These are phyloP conservation scores for Kwoniella pini DNA, from an alignment of 768 basidiomycete genomes.

Conservation along the genomic window DNA sequence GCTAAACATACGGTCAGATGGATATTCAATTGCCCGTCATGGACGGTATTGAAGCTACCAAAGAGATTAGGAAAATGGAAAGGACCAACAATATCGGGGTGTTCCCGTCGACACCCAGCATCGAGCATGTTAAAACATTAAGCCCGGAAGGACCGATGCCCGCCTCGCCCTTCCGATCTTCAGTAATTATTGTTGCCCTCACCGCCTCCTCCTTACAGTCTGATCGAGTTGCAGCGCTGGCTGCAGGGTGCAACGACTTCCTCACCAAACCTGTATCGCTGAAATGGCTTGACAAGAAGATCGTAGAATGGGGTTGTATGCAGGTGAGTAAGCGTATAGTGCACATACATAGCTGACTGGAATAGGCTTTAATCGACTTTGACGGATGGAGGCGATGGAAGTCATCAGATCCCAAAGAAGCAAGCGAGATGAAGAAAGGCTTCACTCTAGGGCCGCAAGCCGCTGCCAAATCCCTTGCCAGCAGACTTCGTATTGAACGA, in stretches of 20 bases:
- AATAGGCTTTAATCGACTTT: slow-evolving; percentile 54
- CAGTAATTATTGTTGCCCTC: slow-evolving; percentile 98
- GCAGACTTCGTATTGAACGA: slow-evolving; percentile 41
- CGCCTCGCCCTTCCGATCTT: slow-evolving; percentile 70
- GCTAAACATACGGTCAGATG: slow-evolving; percentile 65
- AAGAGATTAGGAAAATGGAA: slow-evolving; percentile 87
- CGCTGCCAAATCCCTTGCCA: slow-evolving; percentile 48
- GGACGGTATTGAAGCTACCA: slow-evolving; percentile 97
- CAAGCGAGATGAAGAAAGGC: slow-evolving; percentile 39
- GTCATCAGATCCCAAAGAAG: slow-evolving; percentile 35
- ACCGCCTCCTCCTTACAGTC: slow-evolving; percentile 93
- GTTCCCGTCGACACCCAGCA: slow-evolving; percentile 68
- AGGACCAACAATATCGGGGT: slow-evolving; percentile 67
- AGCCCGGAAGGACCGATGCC: slow-evolving; percentile 33
- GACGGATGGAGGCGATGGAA: slow-evolving; percentile 56
- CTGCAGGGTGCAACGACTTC: slow-evolving; percentile 98
- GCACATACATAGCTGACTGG: neutral
- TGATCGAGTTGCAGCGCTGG: slow-evolving; percentile 95
- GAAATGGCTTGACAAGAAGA: slow-evolving; percentile 95
- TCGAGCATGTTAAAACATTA: slow-evolving; percentile 55
- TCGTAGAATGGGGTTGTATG: slow-evolving; percentile 99
- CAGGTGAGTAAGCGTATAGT: slow-evolving; percentile 39
- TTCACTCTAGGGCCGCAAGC: slow-evolving; percentile 47
- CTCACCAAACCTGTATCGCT: slow-evolving; percentile 95
- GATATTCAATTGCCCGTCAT: slow-evolving; percentile 99